phyloP scores from a whole-genome alignment of 345 rosid species.

The Syzygium jambos region DNA sequence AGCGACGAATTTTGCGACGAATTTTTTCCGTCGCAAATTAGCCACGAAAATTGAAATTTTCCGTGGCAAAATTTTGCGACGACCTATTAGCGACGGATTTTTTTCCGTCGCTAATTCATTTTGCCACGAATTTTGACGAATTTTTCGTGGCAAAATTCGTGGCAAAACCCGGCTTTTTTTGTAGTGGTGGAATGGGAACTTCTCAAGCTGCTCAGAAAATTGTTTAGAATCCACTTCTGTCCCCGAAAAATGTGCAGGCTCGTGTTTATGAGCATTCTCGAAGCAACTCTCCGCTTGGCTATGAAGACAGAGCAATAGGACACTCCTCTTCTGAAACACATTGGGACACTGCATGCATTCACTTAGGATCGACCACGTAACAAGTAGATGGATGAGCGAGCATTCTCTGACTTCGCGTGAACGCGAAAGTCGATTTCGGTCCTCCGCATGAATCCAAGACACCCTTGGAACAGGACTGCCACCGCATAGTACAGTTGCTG shows the following conservation, averaged over 20 bases:
- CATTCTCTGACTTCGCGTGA: background rate
- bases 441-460: background rate
- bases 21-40: too few relatives aligned
- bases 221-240: constrained; percentile 5
- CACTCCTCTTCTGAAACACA: background rate
- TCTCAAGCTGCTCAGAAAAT: constrained; percentile 15
- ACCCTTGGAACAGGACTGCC: background rate
- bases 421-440: background rate
- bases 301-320: constrained; percentile 20
- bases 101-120: too few relatives aligned
- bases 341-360: background rate
- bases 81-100: too few relatives aligned
- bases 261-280: background rate
- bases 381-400: background rate
- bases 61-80: too few relatives aligned
- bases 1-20: too few relatives aligned
- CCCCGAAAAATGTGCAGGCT: background rate
- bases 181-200: constrained; percentile 8
- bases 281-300: constrained; percentile 14
- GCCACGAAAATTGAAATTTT: too few relatives aligned
- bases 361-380: background rate
- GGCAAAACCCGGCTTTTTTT: too few relatives aligned
- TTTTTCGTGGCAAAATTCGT: too few relatives aligned
- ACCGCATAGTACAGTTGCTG: background rate
- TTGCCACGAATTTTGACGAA: too few relatives aligned